These are phyloP conservation scores for Cystofilobasidium ferigula DNA, from an alignment of 768 basidiomycete genomes.

Conservation along the genomic window DNA sequence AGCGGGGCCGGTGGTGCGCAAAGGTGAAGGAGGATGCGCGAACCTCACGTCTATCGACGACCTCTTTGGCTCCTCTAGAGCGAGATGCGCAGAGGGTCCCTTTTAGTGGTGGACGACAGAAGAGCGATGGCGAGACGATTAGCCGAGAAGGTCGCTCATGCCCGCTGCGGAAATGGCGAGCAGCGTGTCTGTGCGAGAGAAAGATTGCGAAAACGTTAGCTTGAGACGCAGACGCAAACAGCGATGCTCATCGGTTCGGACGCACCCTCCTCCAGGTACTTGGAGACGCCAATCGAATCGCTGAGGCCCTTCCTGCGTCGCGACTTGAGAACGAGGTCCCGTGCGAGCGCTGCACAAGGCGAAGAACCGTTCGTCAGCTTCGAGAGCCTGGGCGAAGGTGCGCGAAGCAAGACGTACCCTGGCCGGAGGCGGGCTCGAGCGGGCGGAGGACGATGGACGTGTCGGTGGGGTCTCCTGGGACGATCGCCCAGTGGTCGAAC, in stretches of 20 bases:
- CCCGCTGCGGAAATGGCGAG: conserved; percentile 81
- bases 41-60: too few relatives aligned
- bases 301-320: conserved; percentile 90
- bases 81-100: too few relatives aligned
- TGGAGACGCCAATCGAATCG: conserved; percentile 92
- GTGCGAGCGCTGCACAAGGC: not conserved
- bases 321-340: conserved; percentile 82
- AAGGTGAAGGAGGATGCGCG: too few relatives aligned
- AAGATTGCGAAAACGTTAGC: conserved; percentile 35
- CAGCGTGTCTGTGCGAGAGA: conserved; percentile 58
- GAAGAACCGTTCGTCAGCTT: too few relatives aligned
- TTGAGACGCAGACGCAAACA: conserved; percentile 46
- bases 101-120: not conserved
- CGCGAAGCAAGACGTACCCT: conserved; percentile 35
- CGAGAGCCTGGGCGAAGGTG: too few relatives aligned
- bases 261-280: conserved; percentile 76
- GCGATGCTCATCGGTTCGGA: not conserved
- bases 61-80: too few relatives aligned
- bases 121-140: conserved; percentile 1
- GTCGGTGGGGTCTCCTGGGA: conserved; percentile 99
- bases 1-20: too few relatives aligned
- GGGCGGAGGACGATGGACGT: conserved; percentile 92
- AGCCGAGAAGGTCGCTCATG: conserved; percentile 80
- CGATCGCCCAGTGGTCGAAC: conserved; percentile 98
- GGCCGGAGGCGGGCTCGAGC: conserved; percentile 91